Evolutionary conservation across 75 land plant species (phyloP), one percentile per base, ranked within the genome.

Genomic region (Cunninghamia lanceolata): DNA sequence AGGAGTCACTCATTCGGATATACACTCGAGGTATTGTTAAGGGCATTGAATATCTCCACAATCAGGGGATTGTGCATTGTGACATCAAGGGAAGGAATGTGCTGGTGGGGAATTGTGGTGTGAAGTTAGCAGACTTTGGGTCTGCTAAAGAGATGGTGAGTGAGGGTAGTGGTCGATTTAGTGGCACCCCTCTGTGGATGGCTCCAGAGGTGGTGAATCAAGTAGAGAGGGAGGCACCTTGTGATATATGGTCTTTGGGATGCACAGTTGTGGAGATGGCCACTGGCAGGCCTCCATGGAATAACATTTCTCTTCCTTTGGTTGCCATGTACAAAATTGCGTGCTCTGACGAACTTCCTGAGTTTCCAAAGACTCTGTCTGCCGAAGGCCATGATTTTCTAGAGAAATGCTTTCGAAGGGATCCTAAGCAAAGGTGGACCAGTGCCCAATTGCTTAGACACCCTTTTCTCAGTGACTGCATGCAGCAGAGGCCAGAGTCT

Each of bases 21-120:
- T 89, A 86, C 85, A 83, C 94, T 13, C 70, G 85, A 30, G 89
- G 88, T 21, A 89, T 91, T 16, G 81, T 92, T 8, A 74, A 52
- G 35, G 95, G 92, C 50, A 80, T 91, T 15, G 47, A 82, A 17
- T 89, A 89, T 83, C 56, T 94, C 38, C 94, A 94, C 68, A 39
- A 25, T 9, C 56, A 42, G 2, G 94, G 91, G 54, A 90, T 89
- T 36, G 93, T 93, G 42, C 95, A 94, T 88, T 91, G 95, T 76
- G 95, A 94, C 63, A 84, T 94, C 78, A 94, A 94, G 92, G 94
- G 92, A 45, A 87, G 87, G 85, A 93, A 94, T 52, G 74, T 93
- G 0, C 86, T 93, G 19, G 87, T 93, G 15, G 89, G 86, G 7
- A 10, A 53, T 21, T 80, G 82, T 21, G 85, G 43, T 6, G 95